Conservation (phyloP, 2,329 filamentous ascomycete genomes). For the Cytospora piceicola region DNA sequence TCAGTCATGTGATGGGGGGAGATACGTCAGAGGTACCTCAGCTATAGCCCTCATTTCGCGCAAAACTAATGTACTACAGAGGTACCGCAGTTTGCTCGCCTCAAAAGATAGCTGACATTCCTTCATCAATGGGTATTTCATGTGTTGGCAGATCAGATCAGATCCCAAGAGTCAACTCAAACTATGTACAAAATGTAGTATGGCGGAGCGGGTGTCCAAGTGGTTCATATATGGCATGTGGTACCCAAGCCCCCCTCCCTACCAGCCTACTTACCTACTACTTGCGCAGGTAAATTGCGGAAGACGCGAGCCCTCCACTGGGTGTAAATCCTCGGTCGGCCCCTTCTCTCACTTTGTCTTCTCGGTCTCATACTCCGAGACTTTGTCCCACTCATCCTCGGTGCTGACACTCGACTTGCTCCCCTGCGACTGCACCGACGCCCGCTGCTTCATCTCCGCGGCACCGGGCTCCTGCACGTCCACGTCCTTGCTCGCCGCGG, state of each 20-base stretch:
- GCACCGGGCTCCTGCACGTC: conserved; percentile 45
- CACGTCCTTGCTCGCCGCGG: conserved; percentile 47
- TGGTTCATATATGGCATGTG: conserved; percentile 5
- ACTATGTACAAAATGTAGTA: conserved; percentile 18
- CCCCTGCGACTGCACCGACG: conserved; percentile 45
- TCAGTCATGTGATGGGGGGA: conserved; percentile 19
- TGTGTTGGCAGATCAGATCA: not conserved
- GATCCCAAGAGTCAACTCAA: not conserved
- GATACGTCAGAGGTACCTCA: conserved; percentile 14
- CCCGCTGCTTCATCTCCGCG: conserved; percentile 54
- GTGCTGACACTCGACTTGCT: conserved; percentile 70
- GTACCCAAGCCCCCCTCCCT: not conserved
- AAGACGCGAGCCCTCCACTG: not conserved
- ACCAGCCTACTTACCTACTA: too few relatives aligned
- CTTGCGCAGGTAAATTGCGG: too few relatives aligned
- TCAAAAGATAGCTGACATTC: not conserved
- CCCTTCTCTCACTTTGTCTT: conserved; percentile 52
- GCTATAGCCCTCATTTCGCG: accelerated
- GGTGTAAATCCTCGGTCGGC: not conserved
- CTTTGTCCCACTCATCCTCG: conserved; percentile 97
- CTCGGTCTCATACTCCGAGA: conserved; percentile 72
- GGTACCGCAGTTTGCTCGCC: not conserved
- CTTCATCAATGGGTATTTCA: conserved; percentile 6
- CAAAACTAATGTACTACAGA: not conserved
- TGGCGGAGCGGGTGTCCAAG: not conserved